Conservation (phyloP, 169 alveolate genomes). For the Plasmodium inui region DNA sequence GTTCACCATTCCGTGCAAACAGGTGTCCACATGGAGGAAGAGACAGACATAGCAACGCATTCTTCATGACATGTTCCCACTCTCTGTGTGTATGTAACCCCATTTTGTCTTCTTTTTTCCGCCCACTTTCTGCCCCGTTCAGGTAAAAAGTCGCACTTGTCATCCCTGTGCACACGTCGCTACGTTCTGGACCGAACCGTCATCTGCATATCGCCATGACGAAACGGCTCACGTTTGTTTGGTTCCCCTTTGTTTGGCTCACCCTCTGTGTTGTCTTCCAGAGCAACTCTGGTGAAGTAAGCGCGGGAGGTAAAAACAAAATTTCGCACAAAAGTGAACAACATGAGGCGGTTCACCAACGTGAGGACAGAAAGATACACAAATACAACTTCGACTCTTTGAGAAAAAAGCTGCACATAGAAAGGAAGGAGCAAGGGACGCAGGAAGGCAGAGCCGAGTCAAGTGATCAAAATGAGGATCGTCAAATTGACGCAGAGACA, state of each 20-base stretch:
- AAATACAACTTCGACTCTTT: neutral
- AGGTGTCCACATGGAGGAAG: neutral
- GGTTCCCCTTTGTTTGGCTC: neutral
- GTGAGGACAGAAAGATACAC: slow-evolving; percentile 12
- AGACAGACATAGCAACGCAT: neutral
- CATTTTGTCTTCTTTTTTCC: neutral
- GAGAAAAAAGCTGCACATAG: neutral
- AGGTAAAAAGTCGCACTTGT: neutral
- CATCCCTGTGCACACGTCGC: neutral
- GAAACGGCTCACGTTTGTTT: neutral
- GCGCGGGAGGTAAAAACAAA: neutral
- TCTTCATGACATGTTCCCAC: neutral
- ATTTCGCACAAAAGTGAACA: neutral
- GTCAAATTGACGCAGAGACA: neutral
- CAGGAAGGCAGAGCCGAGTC: neutral
- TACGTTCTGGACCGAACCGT: neutral
- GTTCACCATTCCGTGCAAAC: neutral
- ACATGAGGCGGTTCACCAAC: neutral
- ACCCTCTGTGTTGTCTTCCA: neutral
- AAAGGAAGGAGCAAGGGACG: neutral
- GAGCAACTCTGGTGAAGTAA: neutral
- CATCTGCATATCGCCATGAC: neutral
- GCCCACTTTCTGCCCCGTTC: neutral
- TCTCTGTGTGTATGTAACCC: neutral
- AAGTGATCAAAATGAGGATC: slow-evolving; percentile 7